Evolutionary conservation across 345 rosid species (phyloP), one percentile per base, ranked within the genome.

Genomic region (Salix viminalis): DNA sequence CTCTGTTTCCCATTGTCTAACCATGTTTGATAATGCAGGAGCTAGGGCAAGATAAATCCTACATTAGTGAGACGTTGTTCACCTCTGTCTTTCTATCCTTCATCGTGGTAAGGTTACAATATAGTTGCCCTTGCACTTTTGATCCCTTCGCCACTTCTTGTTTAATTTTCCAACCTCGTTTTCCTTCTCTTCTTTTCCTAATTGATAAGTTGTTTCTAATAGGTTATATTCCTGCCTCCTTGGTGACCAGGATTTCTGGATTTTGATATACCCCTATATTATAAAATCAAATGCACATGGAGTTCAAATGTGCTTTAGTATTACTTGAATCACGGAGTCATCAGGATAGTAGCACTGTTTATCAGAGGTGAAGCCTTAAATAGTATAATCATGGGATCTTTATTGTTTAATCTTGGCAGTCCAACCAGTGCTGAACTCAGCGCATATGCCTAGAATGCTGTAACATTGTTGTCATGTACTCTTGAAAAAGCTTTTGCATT

Each of bases 1-100:
- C 71, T 54, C 4, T 10, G 60, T 44, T 16, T 36, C 39, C 66
- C 73, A 69, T 14, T 77, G 44, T 62, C 73, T 74, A 6, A 71
- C 69, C 44, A 73, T 79, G 18, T 18, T 80, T 16, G 50, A 70
- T 34, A 82, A 76, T 77, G 34, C 62, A 96, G 99, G 99, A 94
- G 84, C 94, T 96, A 64, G 99, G 99, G 74, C 92, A 90, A 85
- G 97, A 92, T 67, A 94, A 87, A 86, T 91, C 92, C 81, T 91
- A 92, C 86, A 88, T 96, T 73, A 96, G 99, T 48, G 98, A 96
- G 84, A 89, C 91, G 2, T 74, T 94, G 34, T 96, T 96, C 90
- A 83, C 88, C 73, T 81, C 34, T 41, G 79, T 91, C 41, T 96
- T 96, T 77, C 26, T 89, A 65, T 89, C 96, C 1, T 94, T 96